Percentiles rank a stretch among this genome's conserved stretches.
Evolutionary conservation across 2,329 filamentous ascomycete genomes (phyloP).

Genomic region (Aspergillus fumigatiaffinis): DNA sequence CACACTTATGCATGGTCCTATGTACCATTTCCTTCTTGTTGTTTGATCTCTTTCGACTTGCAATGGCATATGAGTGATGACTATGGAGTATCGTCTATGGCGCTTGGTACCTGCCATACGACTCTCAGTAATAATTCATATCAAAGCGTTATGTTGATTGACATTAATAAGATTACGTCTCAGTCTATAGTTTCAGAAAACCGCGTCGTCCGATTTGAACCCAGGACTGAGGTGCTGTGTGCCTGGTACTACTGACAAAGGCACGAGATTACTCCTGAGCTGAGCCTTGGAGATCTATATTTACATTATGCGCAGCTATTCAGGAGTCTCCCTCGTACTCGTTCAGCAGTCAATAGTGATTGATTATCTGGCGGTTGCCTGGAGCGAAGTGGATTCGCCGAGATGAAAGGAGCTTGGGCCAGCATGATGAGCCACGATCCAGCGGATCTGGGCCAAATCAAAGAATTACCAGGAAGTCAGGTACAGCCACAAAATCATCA

Average conservation of each 20-base stretch:
- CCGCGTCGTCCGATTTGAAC: conserved; percentile 1
- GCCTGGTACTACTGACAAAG: not conserved
- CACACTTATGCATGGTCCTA: not conserved
- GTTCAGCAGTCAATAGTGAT: not conserved
- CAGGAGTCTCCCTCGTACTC: not conserved
- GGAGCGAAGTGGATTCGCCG: conserved; percentile 4
- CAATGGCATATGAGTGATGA: no score
- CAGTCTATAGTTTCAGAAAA: conserved; percentile 3
- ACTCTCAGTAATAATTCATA: not conserved
- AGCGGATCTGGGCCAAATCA: not conserved
- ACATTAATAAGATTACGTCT: conserved; percentile 1
- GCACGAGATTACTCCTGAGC: not conserved
- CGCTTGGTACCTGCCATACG: not conserved
- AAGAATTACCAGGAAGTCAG: not conserved
- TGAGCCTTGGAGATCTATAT: not conserved
- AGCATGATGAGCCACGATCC: conserved; percentile 6
- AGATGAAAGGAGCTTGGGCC: conserved; percentile 4
- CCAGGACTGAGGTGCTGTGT: not conserved
- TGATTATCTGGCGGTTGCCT: conserved; percentile 6
- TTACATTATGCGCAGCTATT: not conserved
- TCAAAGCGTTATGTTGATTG: not conserved
- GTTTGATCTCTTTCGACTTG: not conserved
- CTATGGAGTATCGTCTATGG: no score
- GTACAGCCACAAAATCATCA: not conserved
- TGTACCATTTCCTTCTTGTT: not conserved